Evolutionary conservation across 805 yeast genomes (phyloP), one percentile per base, ranked within the genome.

Genomic region (Pichia exigua): DNA sequence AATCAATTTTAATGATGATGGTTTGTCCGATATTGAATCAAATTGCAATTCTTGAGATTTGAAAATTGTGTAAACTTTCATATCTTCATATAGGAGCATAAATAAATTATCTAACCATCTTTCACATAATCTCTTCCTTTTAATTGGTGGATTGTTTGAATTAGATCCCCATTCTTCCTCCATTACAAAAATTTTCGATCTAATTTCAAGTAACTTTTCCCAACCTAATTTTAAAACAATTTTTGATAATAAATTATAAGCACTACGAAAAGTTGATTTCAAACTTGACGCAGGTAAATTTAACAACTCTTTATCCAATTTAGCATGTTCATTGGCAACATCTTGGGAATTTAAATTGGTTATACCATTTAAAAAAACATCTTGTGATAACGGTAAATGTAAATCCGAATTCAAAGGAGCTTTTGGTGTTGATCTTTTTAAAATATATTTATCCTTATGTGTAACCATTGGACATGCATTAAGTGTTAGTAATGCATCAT

Each of bases 21-120:
- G 39, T 32, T 39, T 44, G 28, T 51, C 54, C 4, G 48, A 30
- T 65, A 88, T 75, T 66, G 95, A 88, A 66, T 86, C 90, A 70
- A 86, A 85, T 67, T 92, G 96, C 55, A 90, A 79, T 58, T 78
- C 77, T 65, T 94, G 97, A 0, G 96, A 90, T 65, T 90, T 91
- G 94, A 96, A 92, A 76, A 88, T 78, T 1, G 97, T 89, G 65
- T 87, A 92, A 1, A 87, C 82, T 61, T 86, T 75, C 60, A 87
- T 74, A 63, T 87, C 95, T 59, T 83, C 88, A 60, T 82, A 83
- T 39, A 83, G 65, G 10, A 82, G 62, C 86, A 83, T 81, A 63
- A 83, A 83, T 54, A 83, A 65, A 61, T 82, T 82, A 65, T 83
- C 89, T 54, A 83, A 71, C 89, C 89, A 83, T 61, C 87, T 73